Evolutionary conservation across 345 rosid species (phyloP), one percentile per base, ranked within the genome.

Genomic region (Excoecaria cochinchinensis): DNA sequence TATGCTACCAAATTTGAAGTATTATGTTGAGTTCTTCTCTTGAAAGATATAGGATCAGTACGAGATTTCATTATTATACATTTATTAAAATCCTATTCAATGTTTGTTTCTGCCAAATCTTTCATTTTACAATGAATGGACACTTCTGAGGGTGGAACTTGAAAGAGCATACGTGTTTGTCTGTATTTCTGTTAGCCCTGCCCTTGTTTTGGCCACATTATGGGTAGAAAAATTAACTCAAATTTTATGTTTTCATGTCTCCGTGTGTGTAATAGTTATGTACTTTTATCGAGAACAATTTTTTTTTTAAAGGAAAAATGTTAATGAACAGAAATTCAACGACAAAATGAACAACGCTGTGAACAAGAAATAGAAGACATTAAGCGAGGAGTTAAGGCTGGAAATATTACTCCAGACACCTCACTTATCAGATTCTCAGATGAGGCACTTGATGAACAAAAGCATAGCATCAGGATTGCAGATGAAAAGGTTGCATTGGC

Each of bases 401-500:
- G 91, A 55, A 90, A 77, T 79, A 79, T 83, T 67, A 77, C 88
- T 47, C 83, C 92, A 8, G 84, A 81, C 77, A 75, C 87, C 47
- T 84, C 94, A 61, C 84, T 80, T 62, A 31, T 84, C 59, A 87
- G 85, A 77, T 95, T 95, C 87, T 93, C 99, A 0, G 97, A 93
- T 39, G 98, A 91, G 42, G 90, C 89, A 61, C 85, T 95, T 66
- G 99, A 95, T 55, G 98, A 95, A 81, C 99, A 95, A 84, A 91
- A 89, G 82, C 99, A 95, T 87, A 85, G 95, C 74, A 78, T 93
- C 77, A 83, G 99, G 72, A 91, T 95, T 79, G 99, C 98, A 4
- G 98, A 95, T 81, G 99, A 95, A 84, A 95, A 95, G 81, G 91
- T 95, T 58, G 87, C 96, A 1, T 81, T 93, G 85, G 97, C 98